Conservation (phyloP, 257 asterid species). For the Salvia hispanica region DNA sequence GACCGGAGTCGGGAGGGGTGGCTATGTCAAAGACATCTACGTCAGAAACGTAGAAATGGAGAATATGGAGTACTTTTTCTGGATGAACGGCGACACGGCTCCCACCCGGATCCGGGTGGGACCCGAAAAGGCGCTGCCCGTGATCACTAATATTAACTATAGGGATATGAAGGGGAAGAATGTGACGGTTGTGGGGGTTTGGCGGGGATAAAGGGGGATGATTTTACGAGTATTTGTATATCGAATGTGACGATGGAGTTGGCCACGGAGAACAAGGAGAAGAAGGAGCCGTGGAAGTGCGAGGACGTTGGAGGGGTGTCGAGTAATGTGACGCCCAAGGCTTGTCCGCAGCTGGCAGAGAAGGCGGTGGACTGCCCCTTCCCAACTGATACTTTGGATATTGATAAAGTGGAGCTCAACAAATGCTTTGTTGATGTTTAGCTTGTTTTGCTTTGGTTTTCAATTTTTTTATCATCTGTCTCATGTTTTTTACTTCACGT, state of each 20-base stretch:
- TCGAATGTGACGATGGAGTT: too few relatives aligned
- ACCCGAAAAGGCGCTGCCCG: constrained; percentile 63
- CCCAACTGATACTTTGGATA: constrained; percentile 54
- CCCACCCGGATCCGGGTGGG: constrained; percentile 40
- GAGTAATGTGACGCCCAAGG: constrained; percentile 56
- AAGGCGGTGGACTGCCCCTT: constrained; percentile 41
- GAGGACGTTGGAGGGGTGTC: too few relatives aligned
- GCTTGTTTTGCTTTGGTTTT: not conserved
- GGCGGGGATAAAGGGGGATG: constrained; percentile 44
- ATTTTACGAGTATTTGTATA: constrained; percentile 61
- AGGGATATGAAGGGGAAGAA: constrained; percentile 43
- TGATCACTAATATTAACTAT: constrained; percentile 45
- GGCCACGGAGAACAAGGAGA: too few relatives aligned
- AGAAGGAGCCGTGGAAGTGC: too few relatives aligned
- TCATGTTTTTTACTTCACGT: too few relatives aligned
- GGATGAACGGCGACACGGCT: constrained; percentile 81
- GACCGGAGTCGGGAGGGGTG: constrained; percentile 61
- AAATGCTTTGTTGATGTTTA: constrained; percentile 38
- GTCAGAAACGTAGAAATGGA: constrained; percentile 42
- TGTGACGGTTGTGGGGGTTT: constrained; percentile 51
- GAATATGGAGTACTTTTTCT: constrained; percentile 61
- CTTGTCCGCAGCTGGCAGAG: constrained; percentile 48
- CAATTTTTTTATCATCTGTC: too few relatives aligned
- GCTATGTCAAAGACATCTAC: constrained; percentile 53
- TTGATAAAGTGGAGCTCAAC: constrained; percentile 52